Evolutionary conservation across 805 yeast genomes (phyloP).

Genomic region (Saturnispora galanensis): DNA sequence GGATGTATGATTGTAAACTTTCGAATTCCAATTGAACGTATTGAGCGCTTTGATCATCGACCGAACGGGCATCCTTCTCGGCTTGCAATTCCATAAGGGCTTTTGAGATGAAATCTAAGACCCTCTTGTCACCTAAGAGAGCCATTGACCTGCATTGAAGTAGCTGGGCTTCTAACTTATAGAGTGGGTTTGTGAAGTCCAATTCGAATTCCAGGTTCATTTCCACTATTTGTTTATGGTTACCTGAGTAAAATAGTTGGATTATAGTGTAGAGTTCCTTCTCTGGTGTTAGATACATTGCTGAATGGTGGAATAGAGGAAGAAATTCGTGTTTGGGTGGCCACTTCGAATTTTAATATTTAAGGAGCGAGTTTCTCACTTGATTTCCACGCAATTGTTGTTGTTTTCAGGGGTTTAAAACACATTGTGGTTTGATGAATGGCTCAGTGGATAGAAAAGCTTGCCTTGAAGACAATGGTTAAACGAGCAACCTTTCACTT

Average conservation of each 20-base stretch:
- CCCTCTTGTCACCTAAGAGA: background rate
- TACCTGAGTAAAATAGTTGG: slow-evolving; percentile 23
- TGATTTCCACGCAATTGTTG: background rate
- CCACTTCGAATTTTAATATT: background rate
- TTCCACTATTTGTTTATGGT: slow-evolving; percentile 15
- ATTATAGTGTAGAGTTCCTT: slow-evolving; percentile 23
- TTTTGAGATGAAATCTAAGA: too few relatives aligned
- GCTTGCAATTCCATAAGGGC: too few relatives aligned
- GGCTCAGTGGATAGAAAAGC: too few relatives aligned
- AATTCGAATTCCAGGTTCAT: slow-evolving; percentile 17
- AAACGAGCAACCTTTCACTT: too few relatives aligned
- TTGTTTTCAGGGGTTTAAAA: background rate
- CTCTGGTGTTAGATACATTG: slow-evolving; percentile 17
- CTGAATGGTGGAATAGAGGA: background rate
- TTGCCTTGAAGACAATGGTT: too few relatives aligned
- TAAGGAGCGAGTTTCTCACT: background rate
- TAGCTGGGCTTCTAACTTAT: slow-evolving; percentile 20
- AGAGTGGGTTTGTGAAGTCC: slow-evolving; percentile 19
- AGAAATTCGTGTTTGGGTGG: background rate
- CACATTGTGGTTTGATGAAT: too few relatives aligned
- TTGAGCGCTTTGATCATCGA: slow-evolving; percentile 7
- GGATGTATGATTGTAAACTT: slow-evolving; percentile 11
- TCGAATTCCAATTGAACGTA: slow-evolving; percentile 13
- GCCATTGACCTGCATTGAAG: slow-evolving; percentile 18
- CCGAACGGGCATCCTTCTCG: too few relatives aligned